These are phyloP conservation scores for Friedmanniomyces simplex DNA, from an alignment of 495 filamentous ascomycete species.

Conservation along the genomic window DNA sequence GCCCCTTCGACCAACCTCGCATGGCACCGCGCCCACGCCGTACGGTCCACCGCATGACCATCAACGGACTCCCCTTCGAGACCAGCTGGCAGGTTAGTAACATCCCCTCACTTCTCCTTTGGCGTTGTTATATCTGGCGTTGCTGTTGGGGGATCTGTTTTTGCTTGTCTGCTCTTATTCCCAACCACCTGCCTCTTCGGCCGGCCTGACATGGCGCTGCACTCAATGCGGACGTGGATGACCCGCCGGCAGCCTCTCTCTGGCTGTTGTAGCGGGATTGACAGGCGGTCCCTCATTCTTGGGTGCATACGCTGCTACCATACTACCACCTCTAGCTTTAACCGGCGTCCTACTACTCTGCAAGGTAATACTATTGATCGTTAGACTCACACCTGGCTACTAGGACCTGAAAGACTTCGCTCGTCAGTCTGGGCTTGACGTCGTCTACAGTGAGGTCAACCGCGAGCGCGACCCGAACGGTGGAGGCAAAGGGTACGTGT, in stretches of 20 bases:
- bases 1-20: slow-evolving; percentile 61
- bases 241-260: no score
- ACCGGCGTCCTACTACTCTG: no score
- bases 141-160: not conserved
- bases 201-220: no score
- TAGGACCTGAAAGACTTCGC: slow-evolving; percentile 99
- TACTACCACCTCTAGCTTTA: no score
- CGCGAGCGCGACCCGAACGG: slow-evolving; percentile 64
- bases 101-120: not conserved
- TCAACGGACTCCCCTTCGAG: slow-evolving; percentile 91
- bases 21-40: slow-evolving; percentile 82
- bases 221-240: no score
- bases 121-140: no score
- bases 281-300: no score
- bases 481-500: slow-evolving; percentile 66
- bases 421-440: slow-evolving; percentile 89
- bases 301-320: no score
- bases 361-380: not conserved
- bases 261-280: no score
- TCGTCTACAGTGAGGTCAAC: slow-evolving; percentile 94
- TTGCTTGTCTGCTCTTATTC: not conserved
- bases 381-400: slow-evolving; percentile 47
- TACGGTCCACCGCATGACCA: slow-evolving; percentile 91
- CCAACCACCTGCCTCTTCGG: not conserved
- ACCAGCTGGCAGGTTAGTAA: slow-evolving; percentile 99